Percentiles rank a stretch among this genome's conserved stretches.
Evolutionary conservation across 257 asterid genomes (phyloP).

Genomic region (Cordia subcordata): DNA sequence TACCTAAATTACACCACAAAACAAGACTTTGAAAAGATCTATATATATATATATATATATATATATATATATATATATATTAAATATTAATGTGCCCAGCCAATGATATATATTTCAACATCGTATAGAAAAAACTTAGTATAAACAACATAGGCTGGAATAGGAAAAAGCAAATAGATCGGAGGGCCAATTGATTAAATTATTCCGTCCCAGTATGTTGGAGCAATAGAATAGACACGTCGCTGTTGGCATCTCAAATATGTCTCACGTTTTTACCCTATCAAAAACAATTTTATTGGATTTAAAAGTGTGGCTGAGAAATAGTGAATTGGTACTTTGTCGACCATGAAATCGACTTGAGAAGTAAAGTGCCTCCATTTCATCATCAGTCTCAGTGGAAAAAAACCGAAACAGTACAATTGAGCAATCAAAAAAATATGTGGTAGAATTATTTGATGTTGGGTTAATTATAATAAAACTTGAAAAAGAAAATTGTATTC

Average conservation of each 20-base stretch:
- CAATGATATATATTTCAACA: too few species aligned
- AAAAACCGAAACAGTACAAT: too few species aligned
- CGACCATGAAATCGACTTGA: neutral
- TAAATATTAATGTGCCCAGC: too few species aligned
- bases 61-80: too few species aligned
- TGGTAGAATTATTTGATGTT: too few species aligned
- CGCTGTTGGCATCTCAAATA: conserved; percentile 12
- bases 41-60: too few species aligned
- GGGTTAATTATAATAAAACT: too few species aligned
- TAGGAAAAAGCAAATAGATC: conserved; percentile 10
- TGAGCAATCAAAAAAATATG: too few species aligned
- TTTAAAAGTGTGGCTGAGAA: neutral
- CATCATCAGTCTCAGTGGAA: neutral
- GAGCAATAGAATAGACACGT: conserved; percentile 22
- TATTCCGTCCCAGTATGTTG: conserved; percentile 25
- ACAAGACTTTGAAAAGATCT: too few species aligned
- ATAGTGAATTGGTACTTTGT: neutral
- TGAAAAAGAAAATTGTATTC: too few species aligned
- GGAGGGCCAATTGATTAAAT: conserved; percentile 1
- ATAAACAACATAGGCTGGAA: neutral
- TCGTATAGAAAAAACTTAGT: conserved; percentile 2
- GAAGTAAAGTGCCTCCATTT: neutral
- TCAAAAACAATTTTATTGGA: neutral
- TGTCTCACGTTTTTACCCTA: neutral
- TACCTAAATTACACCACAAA: too few species aligned